Evolutionary conservation across 2,329 filamentous ascomycete species (phyloP).

Genomic region (Diaporthe aspalathi): DNA sequence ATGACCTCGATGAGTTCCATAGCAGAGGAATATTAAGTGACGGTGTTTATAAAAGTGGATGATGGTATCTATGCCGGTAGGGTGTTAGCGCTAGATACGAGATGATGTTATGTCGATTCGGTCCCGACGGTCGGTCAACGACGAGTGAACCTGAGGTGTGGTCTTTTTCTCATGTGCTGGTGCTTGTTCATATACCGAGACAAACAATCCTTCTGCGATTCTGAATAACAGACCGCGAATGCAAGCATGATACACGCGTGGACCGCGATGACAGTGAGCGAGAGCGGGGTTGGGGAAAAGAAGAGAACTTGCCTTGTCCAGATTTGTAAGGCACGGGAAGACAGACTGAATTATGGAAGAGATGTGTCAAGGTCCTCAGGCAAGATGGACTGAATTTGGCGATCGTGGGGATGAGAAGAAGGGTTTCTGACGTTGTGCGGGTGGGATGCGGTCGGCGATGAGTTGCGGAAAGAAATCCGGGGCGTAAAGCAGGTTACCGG

Average conservation of each 20-base stretch:
- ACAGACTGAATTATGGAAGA: not conserved
- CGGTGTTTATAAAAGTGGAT: not conserved
- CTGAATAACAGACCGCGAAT: not conserved
- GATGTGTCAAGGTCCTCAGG: not conserved
- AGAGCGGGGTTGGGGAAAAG: not conserved
- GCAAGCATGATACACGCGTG: not conserved
- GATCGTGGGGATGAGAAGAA: not conserved
- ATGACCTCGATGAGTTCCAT: slow-evolving; percentile 76
- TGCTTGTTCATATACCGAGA: not conserved
- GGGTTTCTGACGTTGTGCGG: not conserved
- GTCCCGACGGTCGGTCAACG: not conserved
- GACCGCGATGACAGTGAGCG: too few species aligned
- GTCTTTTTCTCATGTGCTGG: not conserved
- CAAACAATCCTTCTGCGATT: not conserved
- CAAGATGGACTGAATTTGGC: not conserved
- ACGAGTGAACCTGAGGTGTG: not conserved
- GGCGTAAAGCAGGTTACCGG: slow-evolving; percentile 16
- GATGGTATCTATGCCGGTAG: not conserved
- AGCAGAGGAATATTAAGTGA: not conserved
- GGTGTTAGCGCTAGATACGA: slow-evolving; percentile 6
- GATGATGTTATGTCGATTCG: too few species aligned
- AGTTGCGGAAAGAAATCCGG: slow-evolving; percentile 22
- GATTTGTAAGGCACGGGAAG: not conserved
- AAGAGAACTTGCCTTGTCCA: not conserved
- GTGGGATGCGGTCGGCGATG: slow-evolving; percentile 8